Percentiles rank a stretch among this genome's conserved stretches.
Conservation (phyloP, 805 yeast genomes). For the Lachancea thermotolerans region DNA sequence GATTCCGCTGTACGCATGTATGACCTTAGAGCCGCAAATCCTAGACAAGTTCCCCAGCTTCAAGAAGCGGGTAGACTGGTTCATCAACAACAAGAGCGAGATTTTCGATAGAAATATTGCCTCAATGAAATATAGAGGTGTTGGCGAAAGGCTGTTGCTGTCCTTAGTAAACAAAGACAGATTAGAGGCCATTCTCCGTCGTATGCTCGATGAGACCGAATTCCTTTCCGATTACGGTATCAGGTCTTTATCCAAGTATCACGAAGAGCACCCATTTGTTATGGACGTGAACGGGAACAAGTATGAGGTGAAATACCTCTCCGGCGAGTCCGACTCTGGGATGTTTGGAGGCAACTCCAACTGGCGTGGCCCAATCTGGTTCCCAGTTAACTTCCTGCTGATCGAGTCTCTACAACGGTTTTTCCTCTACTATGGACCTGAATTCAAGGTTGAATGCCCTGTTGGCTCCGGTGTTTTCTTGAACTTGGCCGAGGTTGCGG, state of each 20-base stretch:
- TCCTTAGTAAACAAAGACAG: slow-evolving; percentile 80
- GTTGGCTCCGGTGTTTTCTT: slow-evolving; percentile 69
- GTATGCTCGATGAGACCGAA: slow-evolving; percentile 81
- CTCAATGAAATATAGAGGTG: slow-evolving; percentile 70
- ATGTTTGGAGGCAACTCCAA: slow-evolving; percentile 95
- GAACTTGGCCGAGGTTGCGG: slow-evolving; percentile 85
- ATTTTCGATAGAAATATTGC: slow-evolving; percentile 81
- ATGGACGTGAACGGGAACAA: slow-evolving; percentile 76
- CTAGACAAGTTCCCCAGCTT: slow-evolving; percentile 74
- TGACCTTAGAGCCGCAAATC: slow-evolving; percentile 81
- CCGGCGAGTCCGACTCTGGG: slow-evolving; percentile 88
- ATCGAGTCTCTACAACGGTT: slow-evolving; percentile 85
- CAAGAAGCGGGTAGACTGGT: slow-evolving; percentile 79
- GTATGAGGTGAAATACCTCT: slow-evolving; percentile 65
- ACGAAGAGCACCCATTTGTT: slow-evolving; percentile 73
- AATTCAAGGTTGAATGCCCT: slow-evolving; percentile 81
- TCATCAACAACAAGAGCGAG: slow-evolving; percentile 58
- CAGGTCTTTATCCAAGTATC: slow-evolving; percentile 81
- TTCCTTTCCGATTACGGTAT: slow-evolving; percentile 81
- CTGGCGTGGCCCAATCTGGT: slow-evolving; percentile 98
- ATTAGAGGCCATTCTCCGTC: slow-evolving; percentile 61
- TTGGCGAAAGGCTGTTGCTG: slow-evolving; percentile 71
- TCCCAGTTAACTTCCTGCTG: slow-evolving; percentile 79
- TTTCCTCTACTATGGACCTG: slow-evolving; percentile 81
- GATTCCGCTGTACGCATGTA: slow-evolving; percentile 83